Percentiles rank a stretch among this genome's conserved stretches.
Evolutionary conservation across 225 moss, liverwort and hornwort genomes (phyloP).

Genomic region (Marchantia paleacea): DNA sequence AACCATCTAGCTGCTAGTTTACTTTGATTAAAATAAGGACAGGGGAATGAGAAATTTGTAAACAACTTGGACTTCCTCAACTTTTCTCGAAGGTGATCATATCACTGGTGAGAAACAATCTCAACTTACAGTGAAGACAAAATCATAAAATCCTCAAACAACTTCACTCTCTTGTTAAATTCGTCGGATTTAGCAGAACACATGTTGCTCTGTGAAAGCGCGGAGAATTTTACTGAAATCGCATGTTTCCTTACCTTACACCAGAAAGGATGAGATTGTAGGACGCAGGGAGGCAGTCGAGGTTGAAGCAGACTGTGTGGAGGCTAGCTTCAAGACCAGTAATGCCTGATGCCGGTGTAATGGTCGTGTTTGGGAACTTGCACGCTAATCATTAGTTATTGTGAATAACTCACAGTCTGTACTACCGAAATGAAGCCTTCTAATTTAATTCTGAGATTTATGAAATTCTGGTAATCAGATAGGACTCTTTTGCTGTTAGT

Average conservation of each 20-base stretch:
- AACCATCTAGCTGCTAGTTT: slow-evolving; percentile 64
- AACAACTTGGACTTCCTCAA: slow-evolving; percentile 88
- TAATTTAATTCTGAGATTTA: background rate
- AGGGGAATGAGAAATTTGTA: slow-evolving; percentile 75
- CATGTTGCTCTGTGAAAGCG: background rate
- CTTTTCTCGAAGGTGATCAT: slow-evolving; percentile 75
- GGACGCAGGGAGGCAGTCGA: slow-evolving; percentile 64
- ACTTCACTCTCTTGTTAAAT: background rate
- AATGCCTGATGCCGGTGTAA: background rate
- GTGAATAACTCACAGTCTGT: background rate
- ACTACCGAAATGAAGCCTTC: background rate
- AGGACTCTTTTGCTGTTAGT: background rate
- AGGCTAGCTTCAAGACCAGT: slow-evolving; percentile 86
- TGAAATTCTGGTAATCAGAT: background rate
- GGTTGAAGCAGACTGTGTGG: slow-evolving; percentile 65
- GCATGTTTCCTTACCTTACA: too few relatives aligned
- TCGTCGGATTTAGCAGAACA: background rate
- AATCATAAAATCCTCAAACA: slow-evolving; percentile 60
- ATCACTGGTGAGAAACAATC: slow-evolving; percentile 75
- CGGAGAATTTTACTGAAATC: too few relatives aligned
- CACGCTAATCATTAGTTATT: background rate
- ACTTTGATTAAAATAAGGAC: slow-evolving; percentile 76
- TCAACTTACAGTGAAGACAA: slow-evolving; percentile 72
- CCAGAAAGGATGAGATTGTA: slow-evolving; percentile 57
- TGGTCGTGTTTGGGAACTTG: background rate